Conservation (phyloP, 345 rosid species). For the Moricandia arvensis region DNA sequence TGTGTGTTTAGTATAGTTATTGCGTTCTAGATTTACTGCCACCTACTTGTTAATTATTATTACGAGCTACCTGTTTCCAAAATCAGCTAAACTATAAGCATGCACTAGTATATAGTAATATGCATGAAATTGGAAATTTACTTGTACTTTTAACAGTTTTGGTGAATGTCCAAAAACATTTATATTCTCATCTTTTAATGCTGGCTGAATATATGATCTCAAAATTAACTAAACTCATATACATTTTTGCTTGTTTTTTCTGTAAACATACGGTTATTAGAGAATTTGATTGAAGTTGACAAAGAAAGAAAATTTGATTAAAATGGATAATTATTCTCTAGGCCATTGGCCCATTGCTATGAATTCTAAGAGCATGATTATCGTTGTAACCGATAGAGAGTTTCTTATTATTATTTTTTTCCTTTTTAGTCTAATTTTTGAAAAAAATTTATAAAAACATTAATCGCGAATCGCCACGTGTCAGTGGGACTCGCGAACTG, state of each 20-base stretch:
- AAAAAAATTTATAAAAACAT: too few species aligned
- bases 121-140: neutral
- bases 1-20: neutral
- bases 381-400: too few species aligned
- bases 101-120: neutral
- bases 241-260: neutral
- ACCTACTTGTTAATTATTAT: neutral
- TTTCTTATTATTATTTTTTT: too few species aligned
- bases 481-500: too few species aligned
- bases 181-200: neutral
- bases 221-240: neutral
- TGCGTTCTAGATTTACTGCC: neutral
- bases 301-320: too few species aligned
- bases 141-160: neutral
- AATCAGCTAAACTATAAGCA: neutral
- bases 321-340: too few species aligned
- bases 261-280: neutral
- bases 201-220: neutral
- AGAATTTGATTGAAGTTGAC: too few species aligned
- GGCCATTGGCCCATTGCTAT: too few species aligned
- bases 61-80: conserved; percentile 15
- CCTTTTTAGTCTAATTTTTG: too few species aligned
- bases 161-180: neutral
- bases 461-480: too few species aligned
- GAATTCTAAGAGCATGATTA: too few species aligned